These are phyloP conservation scores for Heliocybe sulcata DNA, from an alignment of 1,284 basidiomycete species.

Conservation along the genomic window DNA sequence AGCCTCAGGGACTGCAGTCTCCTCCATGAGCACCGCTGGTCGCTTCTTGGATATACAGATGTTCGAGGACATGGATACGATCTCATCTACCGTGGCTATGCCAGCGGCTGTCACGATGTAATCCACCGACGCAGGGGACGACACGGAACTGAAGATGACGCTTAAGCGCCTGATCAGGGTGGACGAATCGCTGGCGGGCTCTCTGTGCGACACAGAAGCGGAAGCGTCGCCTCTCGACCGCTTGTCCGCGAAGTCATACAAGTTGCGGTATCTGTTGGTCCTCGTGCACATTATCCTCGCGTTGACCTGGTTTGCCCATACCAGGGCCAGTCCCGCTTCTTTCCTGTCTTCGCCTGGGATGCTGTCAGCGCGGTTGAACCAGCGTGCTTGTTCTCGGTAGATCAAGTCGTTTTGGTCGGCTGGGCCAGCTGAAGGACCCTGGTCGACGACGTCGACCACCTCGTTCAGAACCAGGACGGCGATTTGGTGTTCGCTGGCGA, in stretches of 20 bases:
- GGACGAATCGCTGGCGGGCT: conserved; percentile 25
- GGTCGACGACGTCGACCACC: conserved; percentile 69
- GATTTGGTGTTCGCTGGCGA: conserved; percentile 57
- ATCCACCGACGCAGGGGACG: conserved; percentile 53
- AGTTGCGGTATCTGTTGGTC: conserved; percentile 59
- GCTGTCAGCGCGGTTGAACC: conserved; percentile 65
- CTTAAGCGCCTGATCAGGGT: conserved; percentile 55
- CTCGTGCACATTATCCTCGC: conserved; percentile 75
- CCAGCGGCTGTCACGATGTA: conserved; percentile 63
- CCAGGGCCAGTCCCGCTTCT: conserved; percentile 79
- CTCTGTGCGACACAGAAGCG: background rate
- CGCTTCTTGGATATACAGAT: background rate
- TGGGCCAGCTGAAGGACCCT: conserved; percentile 8
- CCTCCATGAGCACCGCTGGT: background rate
- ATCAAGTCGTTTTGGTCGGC: conserved; percentile 23
- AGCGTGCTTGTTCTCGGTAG: conserved; percentile 70
- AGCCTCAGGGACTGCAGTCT: background rate
- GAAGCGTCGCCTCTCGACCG: conserved; percentile 17
- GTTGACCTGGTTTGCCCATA: conserved; percentile 90
- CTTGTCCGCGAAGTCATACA: conserved; percentile 29
- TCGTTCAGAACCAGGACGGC: conserved; percentile 84
- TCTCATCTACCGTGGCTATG: conserved; percentile 26
- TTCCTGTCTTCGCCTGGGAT: conserved; percentile 52
- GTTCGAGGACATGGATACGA: background rate
- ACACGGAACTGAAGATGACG: conserved; percentile 70